phyloP scores from a whole-genome alignment of 352 stramenopile species.

The Pythium rishiriense region DNA sequence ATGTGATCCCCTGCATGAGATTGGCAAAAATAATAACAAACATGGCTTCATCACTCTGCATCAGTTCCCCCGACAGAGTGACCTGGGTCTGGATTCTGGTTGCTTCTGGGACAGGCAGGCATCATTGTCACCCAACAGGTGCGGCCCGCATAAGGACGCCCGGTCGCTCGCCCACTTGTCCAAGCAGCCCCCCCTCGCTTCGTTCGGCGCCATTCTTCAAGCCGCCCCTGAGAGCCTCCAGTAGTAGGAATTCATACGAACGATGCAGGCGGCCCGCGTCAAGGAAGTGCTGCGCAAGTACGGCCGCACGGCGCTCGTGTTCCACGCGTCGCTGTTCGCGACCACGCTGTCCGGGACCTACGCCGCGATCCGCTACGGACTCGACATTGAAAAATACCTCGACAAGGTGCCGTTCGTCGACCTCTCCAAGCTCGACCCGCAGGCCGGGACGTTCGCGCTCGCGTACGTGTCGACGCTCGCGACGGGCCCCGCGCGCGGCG shows the following conservation, averaged over 20 bases:
- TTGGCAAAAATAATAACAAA: no score
- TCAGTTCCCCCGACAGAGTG: constrained; percentile 8
- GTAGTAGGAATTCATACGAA: not conserved
- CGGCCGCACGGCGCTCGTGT: constrained; percentile 93
- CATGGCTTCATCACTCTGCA: no score
- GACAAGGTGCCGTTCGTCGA: constrained; percentile 73
- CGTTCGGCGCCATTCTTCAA: constrained; percentile 1
- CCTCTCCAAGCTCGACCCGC: constrained; percentile 62
- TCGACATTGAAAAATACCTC: constrained; percentile 60
- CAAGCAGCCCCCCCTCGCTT: not conserved
- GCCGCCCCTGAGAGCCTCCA: not conserved
- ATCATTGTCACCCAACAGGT: constrained; percentile 10
- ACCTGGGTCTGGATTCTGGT: constrained; percentile 6
- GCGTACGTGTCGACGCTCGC: constrained; percentile 94
- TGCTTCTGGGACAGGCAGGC: constrained; percentile 6
- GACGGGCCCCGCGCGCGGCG: constrained; percentile 65
- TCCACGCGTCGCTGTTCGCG: constrained; percentile 92
- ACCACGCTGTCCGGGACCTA: constrained; percentile 92
- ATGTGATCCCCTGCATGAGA: no score
- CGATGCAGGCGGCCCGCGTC: constrained; percentile 25
- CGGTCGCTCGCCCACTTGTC: constrained; percentile 2
- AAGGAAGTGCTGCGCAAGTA: constrained; percentile 92
- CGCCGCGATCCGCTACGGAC: constrained; percentile 59
- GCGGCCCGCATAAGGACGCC: constrained; percentile 1
- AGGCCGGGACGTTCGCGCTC: constrained; percentile 67